Conservation (phyloP, 352 stramenopile genomes). For the Phytophthora europaea region DNA sequence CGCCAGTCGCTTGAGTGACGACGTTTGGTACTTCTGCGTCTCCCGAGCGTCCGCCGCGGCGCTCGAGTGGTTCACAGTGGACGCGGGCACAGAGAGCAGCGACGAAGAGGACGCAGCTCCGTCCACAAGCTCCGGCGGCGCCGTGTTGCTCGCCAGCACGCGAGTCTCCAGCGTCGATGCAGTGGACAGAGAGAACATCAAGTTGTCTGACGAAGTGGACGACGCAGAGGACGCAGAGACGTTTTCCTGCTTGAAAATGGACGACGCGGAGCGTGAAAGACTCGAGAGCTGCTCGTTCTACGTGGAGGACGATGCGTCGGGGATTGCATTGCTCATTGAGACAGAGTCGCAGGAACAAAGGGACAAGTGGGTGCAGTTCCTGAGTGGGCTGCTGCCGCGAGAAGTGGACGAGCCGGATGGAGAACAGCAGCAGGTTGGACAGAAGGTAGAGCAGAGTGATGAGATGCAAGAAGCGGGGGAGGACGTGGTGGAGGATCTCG, state of each 20-base stretch:
- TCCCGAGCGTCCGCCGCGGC: constrained; percentile 14
- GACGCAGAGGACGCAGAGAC: constrained; percentile 11
- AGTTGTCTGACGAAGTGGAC: constrained; percentile 21
- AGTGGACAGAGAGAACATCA: constrained; percentile 47
- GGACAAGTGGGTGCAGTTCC: constrained; percentile 45
- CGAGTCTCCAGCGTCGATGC: constrained; percentile 54
- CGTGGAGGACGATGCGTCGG: constrained; percentile 44
- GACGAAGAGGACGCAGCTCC: constrained; percentile 28
- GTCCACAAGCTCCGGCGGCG: constrained; percentile 15
- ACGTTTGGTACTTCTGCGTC: constrained; percentile 66
- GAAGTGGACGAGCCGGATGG: neutral
- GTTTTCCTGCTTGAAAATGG: constrained; percentile 16
- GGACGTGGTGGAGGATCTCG: constrained; percentile 35
- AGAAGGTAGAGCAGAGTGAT: constrained; percentile 5
- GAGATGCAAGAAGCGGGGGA: constrained; percentile 20
- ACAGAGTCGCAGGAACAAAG: constrained; percentile 38
- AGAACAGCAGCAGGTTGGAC: constrained; percentile 9
- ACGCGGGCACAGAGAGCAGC: constrained; percentile 43
- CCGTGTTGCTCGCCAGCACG: constrained; percentile 44
- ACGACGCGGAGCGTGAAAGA: constrained; percentile 31
- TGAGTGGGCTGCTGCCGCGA: constrained; percentile 19
- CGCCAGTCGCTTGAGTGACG: constrained; percentile 38
- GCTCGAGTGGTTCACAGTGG: constrained; percentile 57
- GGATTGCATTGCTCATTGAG: constrained; percentile 37
- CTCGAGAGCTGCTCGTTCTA: constrained; percentile 63